These are phyloP conservation scores for Suillus fuscotomentosus DNA, from an alignment of 768 basidiomycete genomes.

Conservation along the genomic window DNA sequence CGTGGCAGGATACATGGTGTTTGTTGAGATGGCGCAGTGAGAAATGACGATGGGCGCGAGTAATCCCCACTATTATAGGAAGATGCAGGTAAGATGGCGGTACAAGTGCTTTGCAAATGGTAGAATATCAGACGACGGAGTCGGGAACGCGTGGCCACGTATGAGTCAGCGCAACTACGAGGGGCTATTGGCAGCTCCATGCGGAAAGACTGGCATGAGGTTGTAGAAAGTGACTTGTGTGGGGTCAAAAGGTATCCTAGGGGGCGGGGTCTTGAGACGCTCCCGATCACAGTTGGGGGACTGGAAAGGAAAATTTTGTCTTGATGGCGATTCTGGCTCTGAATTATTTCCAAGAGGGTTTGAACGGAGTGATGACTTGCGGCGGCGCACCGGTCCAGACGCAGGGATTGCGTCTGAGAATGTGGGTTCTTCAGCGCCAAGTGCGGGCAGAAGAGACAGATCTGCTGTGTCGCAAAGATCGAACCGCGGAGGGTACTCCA, in stretches of 20 bases:
- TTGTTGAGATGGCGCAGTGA: conserved; percentile 24
- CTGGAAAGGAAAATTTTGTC: conserved; percentile 25
- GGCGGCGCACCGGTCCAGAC: conserved; percentile 57
- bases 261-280: conserved; percentile 33
- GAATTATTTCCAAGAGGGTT: conserved; percentile 40
- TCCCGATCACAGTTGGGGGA: conserved; percentile 15
- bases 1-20: conserved; percentile 26
- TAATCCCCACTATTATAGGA: conserved; percentile 27
- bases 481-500: conserved; percentile 46
- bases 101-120: conserved; percentile 18
- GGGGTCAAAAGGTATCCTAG: conserved; percentile 41
- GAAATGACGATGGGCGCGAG: conserved; percentile 18
- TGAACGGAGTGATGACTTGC: conserved; percentile 52
- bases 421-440: conserved; percentile 17
- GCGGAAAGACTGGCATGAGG: conserved; percentile 60
- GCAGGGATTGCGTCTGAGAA: conserved; percentile 23
- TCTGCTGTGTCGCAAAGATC: conserved; percentile 60
- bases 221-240: conserved; percentile 52
- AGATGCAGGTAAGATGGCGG: conserved; percentile 29
- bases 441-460: conserved; percentile 53
- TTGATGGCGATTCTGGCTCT: conserved; percentile 16
- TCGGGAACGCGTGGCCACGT: not conserved
- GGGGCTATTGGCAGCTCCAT: conserved; percentile 16
- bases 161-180: conserved; percentile 11
- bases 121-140: conserved; percentile 10